Evolutionary conservation across 768 basidiomycete species (phyloP), one percentile per base, ranked within the genome.

Genomic region (Nevesoporus exiguus): DNA sequence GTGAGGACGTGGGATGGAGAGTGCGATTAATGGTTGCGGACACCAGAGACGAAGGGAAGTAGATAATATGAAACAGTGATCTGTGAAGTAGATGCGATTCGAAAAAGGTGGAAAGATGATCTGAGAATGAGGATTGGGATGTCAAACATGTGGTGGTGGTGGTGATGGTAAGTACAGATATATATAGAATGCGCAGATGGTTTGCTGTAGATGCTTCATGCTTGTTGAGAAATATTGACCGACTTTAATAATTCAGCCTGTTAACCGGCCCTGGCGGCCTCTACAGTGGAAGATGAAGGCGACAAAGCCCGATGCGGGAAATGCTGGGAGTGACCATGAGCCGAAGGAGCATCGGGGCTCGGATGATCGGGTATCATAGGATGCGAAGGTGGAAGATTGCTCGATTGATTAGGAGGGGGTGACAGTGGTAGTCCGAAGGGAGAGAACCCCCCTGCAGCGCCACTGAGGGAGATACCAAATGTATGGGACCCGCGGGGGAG

Each of bases 101-200:
- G 51, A 61, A 61, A 57, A 50, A 52, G 52, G 45, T 49, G 46
- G 27, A 48, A 54, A 50, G n/a, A 51, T 62, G 59, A 54, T 58
- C 47, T 41, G 57, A 54, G 54, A 61, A 64, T 70, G 69, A 65
- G 64, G 57, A 65, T 57, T 61, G 60, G 52, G 62, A 65, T 66
- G 64, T 70, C 66, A 59, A 71, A 61, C 68, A 63, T 67, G 71
- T 68, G 62, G 55, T 72, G 67, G 53, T 51, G 10, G 14, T 36
- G 39, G 65, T 48, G 63, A 49, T 70, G 61, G 69, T 70, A 72
- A 72, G 69, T 70, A 70, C 69, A 70, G 66, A 70, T 70, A 70
- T 69, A 68, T 70, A 70, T 70, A 72, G 68, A 67, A 71, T 72
- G 69, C 69, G 69, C 69, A 70, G 71, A 70, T 70, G 65, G 56